A percentile compares a stretch with the other conserved stretches of the same genome.
These are phyloP conservation scores for Oryza glumipatula DNA, from an alignment of 176 grass and related monocot genomes.

Conservation along the genomic window DNA sequence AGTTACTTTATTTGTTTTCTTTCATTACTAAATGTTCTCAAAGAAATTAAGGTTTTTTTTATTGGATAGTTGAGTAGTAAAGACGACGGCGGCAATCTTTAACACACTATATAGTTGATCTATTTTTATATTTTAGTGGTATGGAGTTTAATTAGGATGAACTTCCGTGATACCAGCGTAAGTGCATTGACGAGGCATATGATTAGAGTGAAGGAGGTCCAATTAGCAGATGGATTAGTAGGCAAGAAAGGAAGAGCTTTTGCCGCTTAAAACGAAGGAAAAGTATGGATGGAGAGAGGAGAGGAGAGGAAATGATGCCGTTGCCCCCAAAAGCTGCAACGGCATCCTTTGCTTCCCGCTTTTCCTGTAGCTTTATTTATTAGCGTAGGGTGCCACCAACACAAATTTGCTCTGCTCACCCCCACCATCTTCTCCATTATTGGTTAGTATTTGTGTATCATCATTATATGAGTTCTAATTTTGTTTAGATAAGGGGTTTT, in stretches of 20 bases:
- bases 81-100: too few species aligned
- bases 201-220: background rate
- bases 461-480: too few species aligned
- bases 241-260: background rate
- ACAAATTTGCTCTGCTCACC: slow-evolving; percentile 9
- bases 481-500: too few species aligned
- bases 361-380: slow-evolving; percentile 19
- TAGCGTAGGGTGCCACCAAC: slow-evolving; percentile 24
- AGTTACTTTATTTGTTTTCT: too few species aligned
- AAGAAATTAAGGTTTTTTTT: too few species aligned
- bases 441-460: too few species aligned
- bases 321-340: slow-evolving; percentile 39
- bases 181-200: background rate
- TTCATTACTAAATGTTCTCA: too few species aligned
- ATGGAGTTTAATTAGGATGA: background rate
- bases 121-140: background rate
- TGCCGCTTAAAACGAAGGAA: background rate
- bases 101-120: too few species aligned
- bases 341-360: slow-evolving; percentile 48
- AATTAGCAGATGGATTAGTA: background rate
- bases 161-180: background rate
- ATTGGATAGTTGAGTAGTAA: too few species aligned
- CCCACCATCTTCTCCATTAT: too few species aligned
- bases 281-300: background rate
- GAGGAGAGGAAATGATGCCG: background rate